These are phyloP conservation scores for Nemania sp. DNA, from an alignment of 2,329 filamentous ascomycete genomes.

Conservation along the genomic window DNA sequence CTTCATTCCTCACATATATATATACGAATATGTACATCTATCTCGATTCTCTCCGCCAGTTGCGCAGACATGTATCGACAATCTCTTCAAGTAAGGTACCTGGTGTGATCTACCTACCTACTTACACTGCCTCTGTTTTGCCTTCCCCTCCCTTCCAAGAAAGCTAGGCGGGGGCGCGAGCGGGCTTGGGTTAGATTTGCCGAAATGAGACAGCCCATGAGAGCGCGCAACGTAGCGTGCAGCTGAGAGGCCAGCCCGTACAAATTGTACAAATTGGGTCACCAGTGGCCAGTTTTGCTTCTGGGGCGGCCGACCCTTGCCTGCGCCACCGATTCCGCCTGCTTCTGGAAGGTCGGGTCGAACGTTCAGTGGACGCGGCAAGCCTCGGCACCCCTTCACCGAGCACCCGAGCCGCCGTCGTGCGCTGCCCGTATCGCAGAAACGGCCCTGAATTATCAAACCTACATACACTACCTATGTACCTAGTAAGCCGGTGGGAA, in stretches of 20 bases:
- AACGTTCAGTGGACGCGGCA: conserved; percentile 25
- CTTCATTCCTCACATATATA: not conserved
- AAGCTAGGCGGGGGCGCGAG: conserved; percentile 24
- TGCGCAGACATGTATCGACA: not conserved
- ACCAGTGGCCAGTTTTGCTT: conserved; percentile 22
- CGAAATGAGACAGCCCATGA: conserved; percentile 29
- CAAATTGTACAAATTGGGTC: conserved; percentile 21
- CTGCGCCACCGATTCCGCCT: conserved; percentile 22
- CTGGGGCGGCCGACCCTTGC: conserved; percentile 22
- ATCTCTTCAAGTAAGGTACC: not conserved
- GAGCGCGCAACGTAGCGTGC: conserved; percentile 30
- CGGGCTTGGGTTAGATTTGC: conserved; percentile 26
- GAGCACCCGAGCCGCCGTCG: conserved; percentile 29
- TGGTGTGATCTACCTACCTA: not conserved
- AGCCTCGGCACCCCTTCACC: conserved; percentile 28
- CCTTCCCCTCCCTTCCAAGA: conserved; percentile 7
- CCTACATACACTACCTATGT: not conserved
- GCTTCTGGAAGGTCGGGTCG: conserved; percentile 31
- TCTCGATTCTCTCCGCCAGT: not conserved
- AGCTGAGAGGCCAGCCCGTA: conserved; percentile 26
- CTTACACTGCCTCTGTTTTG: not conserved
- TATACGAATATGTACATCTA: not conserved
- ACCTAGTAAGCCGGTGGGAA: not conserved
- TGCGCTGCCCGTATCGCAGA: conserved; percentile 11
- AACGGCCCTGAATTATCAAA: conserved; percentile 3